phyloP scores from a whole-genome alignment of 1,284 basidiomycete species.

The Ceratobasidium sp. region DNA sequence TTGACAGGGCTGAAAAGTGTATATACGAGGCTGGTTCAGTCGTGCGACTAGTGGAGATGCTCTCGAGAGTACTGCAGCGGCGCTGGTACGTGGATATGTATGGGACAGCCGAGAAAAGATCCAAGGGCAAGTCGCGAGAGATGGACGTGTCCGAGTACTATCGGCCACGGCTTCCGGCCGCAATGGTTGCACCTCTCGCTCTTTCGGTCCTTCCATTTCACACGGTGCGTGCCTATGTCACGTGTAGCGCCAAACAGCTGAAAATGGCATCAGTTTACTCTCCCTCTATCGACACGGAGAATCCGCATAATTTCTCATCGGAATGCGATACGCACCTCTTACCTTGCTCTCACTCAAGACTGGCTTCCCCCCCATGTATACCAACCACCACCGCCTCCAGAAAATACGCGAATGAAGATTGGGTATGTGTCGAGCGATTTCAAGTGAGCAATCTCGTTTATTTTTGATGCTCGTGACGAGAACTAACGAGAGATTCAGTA shows the following conservation, averaged over 20 bases:
- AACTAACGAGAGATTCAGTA: slow-evolving; percentile 56
- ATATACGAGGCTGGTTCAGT: slow-evolving; percentile 69
- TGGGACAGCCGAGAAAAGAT: slow-evolving; percentile 54
- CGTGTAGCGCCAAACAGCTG: slow-evolving; percentile 17
- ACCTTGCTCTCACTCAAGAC: slow-evolving; percentile 64
- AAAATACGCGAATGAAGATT: slow-evolving; percentile 63
- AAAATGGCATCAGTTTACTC: slow-evolving; percentile 64
- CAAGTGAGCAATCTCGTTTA: slow-evolving; percentile 57
- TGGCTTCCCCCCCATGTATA: slow-evolving; percentile 68
- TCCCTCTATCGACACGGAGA: slow-evolving; percentile 66
- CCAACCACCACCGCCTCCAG: slow-evolving; percentile 67
- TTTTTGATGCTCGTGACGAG: slow-evolving; percentile 1
- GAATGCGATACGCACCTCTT: slow-evolving; percentile 70
- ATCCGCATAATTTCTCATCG: slow-evolving; percentile 71
- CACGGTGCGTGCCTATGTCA: slow-evolving; percentile 59
- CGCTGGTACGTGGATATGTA: slow-evolving; percentile 66
- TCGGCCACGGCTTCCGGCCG: slow-evolving; percentile 59
- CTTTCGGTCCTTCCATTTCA: slow-evolving; percentile 74
- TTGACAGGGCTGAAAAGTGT: slow-evolving; percentile 53
- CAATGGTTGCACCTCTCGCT: slow-evolving; percentile 62
- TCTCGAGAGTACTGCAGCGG: slow-evolving; percentile 66
- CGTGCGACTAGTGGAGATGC: slow-evolving; percentile 68
- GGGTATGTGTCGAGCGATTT: slow-evolving; percentile 75
- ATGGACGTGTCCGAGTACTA: slow-evolving; percentile 53
- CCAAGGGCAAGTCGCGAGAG: slow-evolving; percentile 20